Percentiles rank a stretch among this genome's conserved stretches.
phyloP scores from a whole-genome alignment of 2,329 filamentous ascomycete species.

The Thelonectria blattea region DNA sequence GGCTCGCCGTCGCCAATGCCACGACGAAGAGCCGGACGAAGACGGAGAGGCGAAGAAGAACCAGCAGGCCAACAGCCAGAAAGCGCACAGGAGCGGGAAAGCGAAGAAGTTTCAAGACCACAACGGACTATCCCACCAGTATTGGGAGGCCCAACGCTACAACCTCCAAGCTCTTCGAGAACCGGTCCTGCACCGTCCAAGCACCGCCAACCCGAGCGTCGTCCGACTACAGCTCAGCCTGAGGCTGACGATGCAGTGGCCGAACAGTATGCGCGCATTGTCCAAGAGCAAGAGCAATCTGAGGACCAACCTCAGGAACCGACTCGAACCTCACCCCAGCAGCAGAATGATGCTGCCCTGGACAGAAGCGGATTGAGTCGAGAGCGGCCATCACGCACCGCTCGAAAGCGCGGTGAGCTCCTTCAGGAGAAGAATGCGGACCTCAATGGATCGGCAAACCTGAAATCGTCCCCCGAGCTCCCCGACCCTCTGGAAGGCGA shows the following conservation, averaged over 20 bases:
- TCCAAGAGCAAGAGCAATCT: not conserved
- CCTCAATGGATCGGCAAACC: not conserved
- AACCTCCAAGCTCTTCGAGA: not conserved
- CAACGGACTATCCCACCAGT: not conserved
- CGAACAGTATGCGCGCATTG: not conserved
- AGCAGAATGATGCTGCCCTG: not conserved
- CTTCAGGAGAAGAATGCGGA: not conserved
- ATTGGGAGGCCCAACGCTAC: not conserved
- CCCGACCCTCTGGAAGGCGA: conserved; percentile 24
- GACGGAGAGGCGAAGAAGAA: not conserved
- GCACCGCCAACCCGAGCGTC: not conserved
- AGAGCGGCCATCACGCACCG: not conserved
- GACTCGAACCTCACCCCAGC: not conserved
- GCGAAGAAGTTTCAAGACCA: not conserved
- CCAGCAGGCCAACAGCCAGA: conserved; percentile 6
- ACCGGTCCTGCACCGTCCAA: not conserved
- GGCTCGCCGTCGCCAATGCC: conserved; percentile 34
- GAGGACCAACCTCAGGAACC: not conserved
- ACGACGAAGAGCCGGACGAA: conserved; percentile 8
- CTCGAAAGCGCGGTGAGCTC: not conserved
- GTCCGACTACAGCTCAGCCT: not conserved
- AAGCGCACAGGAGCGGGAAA: not conserved
- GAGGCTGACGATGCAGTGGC: not conserved
- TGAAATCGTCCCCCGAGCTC: conserved; percentile 24
- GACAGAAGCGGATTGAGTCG: not conserved